Conservation (phyloP, 345 rosid genomes). For the Combretum micranthum region DNA sequence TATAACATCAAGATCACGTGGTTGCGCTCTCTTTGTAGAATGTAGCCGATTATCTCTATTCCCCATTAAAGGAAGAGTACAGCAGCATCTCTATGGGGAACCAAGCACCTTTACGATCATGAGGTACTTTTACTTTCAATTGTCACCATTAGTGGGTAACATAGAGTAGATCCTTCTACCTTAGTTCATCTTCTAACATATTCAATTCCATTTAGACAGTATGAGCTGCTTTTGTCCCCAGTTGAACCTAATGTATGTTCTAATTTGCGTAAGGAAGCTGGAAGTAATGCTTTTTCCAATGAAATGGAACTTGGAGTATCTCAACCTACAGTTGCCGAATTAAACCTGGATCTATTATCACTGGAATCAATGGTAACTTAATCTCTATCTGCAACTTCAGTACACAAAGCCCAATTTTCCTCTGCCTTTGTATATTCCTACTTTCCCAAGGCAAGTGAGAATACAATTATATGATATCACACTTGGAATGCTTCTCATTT, state of each 20-base stretch:
- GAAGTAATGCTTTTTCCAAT: constrained; percentile 20
- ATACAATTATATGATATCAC: too few species aligned
- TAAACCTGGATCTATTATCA: too few species aligned
- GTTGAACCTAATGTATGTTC: constrained; percentile 39
- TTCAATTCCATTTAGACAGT: constrained; percentile 39
- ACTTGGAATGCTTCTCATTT: too few species aligned
- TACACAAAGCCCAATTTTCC: too few species aligned
- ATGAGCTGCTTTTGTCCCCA: constrained; percentile 48
- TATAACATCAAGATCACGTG: constrained; percentile 22
- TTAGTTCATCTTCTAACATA: constrained; percentile 38
- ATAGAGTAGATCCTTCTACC: constrained; percentile 39
- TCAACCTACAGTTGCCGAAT: constrained; percentile 24
- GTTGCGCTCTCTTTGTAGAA: constrained; percentile 4
- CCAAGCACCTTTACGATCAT: too few species aligned
- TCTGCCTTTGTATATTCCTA: too few species aligned
- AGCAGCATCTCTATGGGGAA: too few species aligned
- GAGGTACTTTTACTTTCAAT: too few species aligned
- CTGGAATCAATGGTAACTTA: too few species aligned
- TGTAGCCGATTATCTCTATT: constrained; percentile 9
- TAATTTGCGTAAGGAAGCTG: constrained; percentile 25
- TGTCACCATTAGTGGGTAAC: too few species aligned
- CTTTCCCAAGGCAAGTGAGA: too few species aligned
- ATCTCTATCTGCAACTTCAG: too few species aligned
- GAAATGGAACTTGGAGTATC: constrained; percentile 29
- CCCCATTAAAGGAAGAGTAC: not conserved